Evolutionary conservation across 2,329 filamentous ascomycete species (phyloP), one percentile per base, ranked within the genome.

Genomic region (Microascus cirrosus): DNA sequence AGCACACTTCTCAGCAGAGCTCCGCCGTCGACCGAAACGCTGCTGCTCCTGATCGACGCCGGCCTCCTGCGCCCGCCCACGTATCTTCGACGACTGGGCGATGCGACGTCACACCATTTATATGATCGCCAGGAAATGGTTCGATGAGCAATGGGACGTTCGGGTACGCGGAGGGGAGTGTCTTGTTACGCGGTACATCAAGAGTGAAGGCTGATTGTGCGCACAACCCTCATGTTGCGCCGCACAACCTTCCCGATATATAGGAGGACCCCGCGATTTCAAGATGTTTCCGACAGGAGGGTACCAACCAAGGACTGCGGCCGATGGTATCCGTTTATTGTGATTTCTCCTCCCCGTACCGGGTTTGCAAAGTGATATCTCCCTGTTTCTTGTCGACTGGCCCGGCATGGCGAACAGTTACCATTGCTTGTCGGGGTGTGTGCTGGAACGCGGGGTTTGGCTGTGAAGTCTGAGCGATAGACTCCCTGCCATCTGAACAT

Each of bases 11-110:
- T 42, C 36, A 50, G 28, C 55, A 25, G 39, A 52, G 39, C 4
- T 8, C 32, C n/a, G 20, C 28, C 34, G 36, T 53, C 28, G 24
- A 25, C 42, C 45, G 48, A 57, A 53, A 57, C 55, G 36, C 32
- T 22, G 6, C 28, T 39, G n/a, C 55, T 39, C 55, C 55, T 57
- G 55, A 57, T 57, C 55, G 45, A 57, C 55, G 25, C 34, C n/a
- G 20, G 28, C 15, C 39, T 45, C 39, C 39, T 8, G 39, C 18
- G 13, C 13, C 39, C 18, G 39, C 48, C 32, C 50, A 39, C 48
- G 24, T 22, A 25, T 53, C 32, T 52, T 52, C 48, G 48, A 53
- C 25, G 55, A 51, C 25, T 28, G 10, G 55, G 34, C 45, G 25
- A 53, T 53, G 55, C n/a, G 48, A 52, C 48, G 45, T 57, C 28